phyloP scores from a whole-genome alignment of 805 yeast species.

The Metahyphopichia silvanorum region DNA sequence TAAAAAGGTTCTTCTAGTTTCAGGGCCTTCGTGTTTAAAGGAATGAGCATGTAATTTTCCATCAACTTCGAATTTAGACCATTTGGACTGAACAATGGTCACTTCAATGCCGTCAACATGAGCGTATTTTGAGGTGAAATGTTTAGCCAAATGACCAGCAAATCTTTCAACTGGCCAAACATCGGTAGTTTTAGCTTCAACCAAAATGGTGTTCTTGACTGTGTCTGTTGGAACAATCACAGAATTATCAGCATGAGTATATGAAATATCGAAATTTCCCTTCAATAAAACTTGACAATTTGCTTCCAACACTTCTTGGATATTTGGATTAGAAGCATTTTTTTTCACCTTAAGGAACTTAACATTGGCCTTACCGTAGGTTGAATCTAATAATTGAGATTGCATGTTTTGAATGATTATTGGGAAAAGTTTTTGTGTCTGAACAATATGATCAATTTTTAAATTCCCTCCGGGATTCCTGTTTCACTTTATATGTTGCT shows the following conservation, averaged over 20 bases:
- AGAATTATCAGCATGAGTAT: slow-evolving; percentile 84
- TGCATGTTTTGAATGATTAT: no score
- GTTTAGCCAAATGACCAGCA: slow-evolving; percentile 80
- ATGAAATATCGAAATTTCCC: slow-evolving; percentile 77
- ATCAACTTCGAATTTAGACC: slow-evolving; percentile 74
- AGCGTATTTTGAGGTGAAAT: slow-evolving; percentile 71
- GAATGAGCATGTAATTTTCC: slow-evolving; percentile 83
- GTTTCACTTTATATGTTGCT: no score
- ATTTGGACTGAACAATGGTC: slow-evolving; percentile 65
- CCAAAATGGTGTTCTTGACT: slow-evolving; percentile 81
- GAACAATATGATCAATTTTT: no score
- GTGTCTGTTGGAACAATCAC: slow-evolving; percentile 95
- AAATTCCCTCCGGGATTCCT: no score
- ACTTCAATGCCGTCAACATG: slow-evolving; percentile 75
- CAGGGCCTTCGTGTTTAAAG: slow-evolving; percentile 81
- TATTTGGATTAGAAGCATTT: slow-evolving; percentile 66
- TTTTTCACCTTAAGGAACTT: slow-evolving; percentile 86
- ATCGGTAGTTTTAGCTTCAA: slow-evolving; percentile 77
- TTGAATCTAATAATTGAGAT: slow-evolving; percentile 40
- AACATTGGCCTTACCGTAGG: slow-evolving; percentile 92
- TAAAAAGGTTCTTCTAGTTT: slow-evolving; percentile 61
- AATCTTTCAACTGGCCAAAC: slow-evolving; percentile 91
- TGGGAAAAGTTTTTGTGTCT: no score
- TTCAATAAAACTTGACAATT: slow-evolving; percentile 71
- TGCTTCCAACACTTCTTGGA: slow-evolving; percentile 83